A percentile compares a stretch with the other conserved stretches of the same genome.
These are phyloP conservation scores for Cyanodermella asteris DNA, from an alignment of 2,329 filamentous ascomycete species.

Conservation along the genomic window DNA sequence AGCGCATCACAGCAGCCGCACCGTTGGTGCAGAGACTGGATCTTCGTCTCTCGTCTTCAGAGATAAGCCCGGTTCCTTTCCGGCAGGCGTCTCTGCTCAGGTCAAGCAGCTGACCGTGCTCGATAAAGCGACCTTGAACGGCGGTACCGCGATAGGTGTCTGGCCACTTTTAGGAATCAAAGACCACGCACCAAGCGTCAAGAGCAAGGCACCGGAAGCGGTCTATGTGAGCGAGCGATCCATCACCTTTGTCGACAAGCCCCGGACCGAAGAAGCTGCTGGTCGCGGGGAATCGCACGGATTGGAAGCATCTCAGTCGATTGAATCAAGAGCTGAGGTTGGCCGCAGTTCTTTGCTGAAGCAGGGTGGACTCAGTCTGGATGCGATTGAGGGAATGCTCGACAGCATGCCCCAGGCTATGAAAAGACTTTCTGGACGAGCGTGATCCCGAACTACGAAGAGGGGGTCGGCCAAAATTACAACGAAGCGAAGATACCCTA, in stretches of 20 bases:
- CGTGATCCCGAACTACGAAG: too few species aligned
- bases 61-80: too few species aligned
- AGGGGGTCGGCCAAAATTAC: too few species aligned
- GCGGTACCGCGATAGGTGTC: too few species aligned
- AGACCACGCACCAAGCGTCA: conserved; percentile 16
- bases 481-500: too few species aligned
- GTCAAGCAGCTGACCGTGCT: too few species aligned
- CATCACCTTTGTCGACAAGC: too few species aligned
- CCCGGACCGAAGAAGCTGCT: conserved; percentile 16
- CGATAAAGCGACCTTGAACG: too few species aligned
- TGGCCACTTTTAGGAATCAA: too few species aligned
- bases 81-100: too few species aligned
- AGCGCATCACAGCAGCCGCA: conserved; percentile 15
- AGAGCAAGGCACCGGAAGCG: conserved; percentile 13
- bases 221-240: conserved; percentile 8
- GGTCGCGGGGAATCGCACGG: conserved; percentile 19
- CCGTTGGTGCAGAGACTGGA: conserved; percentile 4
- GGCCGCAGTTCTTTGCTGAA: conserved; percentile 12
- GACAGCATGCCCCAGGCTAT: conserved; percentile 17
- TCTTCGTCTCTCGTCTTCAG: too few species aligned
- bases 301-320: conserved; percentile 3
- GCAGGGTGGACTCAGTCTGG: conserved; percentile 22
- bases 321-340: background rate
- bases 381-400: conserved; percentile 25
- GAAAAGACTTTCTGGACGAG: too few species aligned